A percentile compares a stretch with the other conserved stretches of the same genome.
phyloP scores from a whole-genome alignment of 257 asterid genomes.

The Jasminum sambac region DNA sequence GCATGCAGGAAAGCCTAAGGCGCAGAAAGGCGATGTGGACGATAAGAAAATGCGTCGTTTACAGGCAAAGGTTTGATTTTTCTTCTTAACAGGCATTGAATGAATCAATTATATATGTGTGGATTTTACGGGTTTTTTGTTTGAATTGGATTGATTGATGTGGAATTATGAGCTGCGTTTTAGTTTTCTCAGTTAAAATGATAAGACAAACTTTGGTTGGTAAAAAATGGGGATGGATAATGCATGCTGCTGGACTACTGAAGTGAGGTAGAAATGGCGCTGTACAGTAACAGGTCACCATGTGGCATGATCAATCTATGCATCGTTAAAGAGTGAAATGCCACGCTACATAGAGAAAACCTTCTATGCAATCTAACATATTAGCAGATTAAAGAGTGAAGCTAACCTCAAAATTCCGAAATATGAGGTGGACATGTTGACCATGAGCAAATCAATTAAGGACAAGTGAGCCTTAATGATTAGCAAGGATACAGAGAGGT shows the following conservation, averaged over 20 bases:
- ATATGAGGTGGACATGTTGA: background rate
- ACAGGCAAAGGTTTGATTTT: slow-evolving; percentile 60
- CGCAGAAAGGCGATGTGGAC: slow-evolving; percentile 37
- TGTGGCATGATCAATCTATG: background rate
- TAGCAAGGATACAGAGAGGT: too few relatives aligned
- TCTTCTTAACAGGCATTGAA: background rate
- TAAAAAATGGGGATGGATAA: background rate
- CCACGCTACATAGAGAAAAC: background rate
- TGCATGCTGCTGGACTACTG: background rate
- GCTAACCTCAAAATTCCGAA: background rate
- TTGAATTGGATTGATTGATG: background rate
- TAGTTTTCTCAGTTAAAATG: background rate
- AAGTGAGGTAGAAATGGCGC: background rate
- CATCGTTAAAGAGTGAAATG: background rate
- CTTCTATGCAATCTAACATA: background rate
- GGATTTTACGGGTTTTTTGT: background rate
- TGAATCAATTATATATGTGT: background rate
- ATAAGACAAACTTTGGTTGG: background rate
- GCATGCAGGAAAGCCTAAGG: slow-evolving; percentile 25
- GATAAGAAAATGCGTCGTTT: slow-evolving; percentile 59
- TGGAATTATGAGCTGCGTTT: background rate
- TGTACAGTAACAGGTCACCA: background rate
- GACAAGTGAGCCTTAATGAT: too few relatives aligned
- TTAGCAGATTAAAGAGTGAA: background rate
- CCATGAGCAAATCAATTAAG: background rate